These are phyloP conservation scores for Globisporangium echinulatum DNA, from an alignment of 352 stramenopile species.

Conservation along the genomic window DNA sequence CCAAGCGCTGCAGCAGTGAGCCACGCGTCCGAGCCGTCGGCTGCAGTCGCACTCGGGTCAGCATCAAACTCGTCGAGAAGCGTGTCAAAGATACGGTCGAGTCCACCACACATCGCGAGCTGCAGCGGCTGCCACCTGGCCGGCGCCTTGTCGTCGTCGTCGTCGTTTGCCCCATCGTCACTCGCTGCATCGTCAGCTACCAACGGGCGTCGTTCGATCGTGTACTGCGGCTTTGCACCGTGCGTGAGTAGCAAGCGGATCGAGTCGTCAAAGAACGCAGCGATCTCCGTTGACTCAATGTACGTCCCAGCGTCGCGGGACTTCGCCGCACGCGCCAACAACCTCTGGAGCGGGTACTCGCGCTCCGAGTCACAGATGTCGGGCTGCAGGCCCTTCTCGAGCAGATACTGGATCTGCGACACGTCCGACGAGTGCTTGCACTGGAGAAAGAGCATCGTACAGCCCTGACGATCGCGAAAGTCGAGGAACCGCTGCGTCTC, in stretches of 20 bases:
- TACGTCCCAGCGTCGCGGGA: neutral
- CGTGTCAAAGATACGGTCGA: slow-evolving; percentile 39
- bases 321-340: slow-evolving; percentile 32
- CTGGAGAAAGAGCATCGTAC: slow-evolving; percentile 79
- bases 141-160: slow-evolving; percentile 12
- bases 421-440: slow-evolving; percentile 61
- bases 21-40: slow-evolving; percentile 52
- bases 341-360: slow-evolving; percentile 52
- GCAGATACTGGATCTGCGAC: slow-evolving; percentile 57
- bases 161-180: neutral
- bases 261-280: slow-evolving; percentile 37
- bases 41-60: slow-evolving; percentile 26
- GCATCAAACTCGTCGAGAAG: slow-evolving; percentile 37
- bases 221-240: slow-evolving; percentile 37
- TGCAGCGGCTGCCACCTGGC: slow-evolving; percentile 43
- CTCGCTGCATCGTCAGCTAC: too few species aligned
- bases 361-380: slow-evolving; percentile 60
- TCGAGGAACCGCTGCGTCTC: slow-evolving; percentile 53
- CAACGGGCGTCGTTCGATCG: slow-evolving; percentile 22
- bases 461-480: slow-evolving; percentile 65
- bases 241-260: slow-evolving; percentile 47
- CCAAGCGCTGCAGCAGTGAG: slow-evolving; percentile 39
- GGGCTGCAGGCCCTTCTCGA: slow-evolving; percentile 61
- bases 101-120: slow-evolving; percentile 42
- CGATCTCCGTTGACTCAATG: slow-evolving; percentile 3